These are phyloP conservation scores for Ormosia emarginata DNA, from an alignment of 306 rosid genomes.

Conservation along the genomic window DNA sequence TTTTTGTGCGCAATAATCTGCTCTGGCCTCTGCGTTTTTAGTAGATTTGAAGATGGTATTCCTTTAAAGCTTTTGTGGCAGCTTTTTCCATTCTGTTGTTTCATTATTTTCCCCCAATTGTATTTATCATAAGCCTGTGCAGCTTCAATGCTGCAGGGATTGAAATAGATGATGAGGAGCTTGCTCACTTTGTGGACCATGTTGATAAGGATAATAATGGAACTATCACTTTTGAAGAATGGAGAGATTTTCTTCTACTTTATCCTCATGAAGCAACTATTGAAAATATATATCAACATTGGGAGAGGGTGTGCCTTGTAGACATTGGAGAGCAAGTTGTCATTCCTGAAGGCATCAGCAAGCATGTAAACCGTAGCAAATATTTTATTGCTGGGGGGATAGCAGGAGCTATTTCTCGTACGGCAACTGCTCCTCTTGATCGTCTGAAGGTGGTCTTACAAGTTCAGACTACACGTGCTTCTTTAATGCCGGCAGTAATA, in stretches of 20 bases:
- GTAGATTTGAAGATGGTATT: not conserved
- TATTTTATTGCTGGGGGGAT: constrained; percentile 53
- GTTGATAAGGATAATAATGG: constrained; percentile 59
- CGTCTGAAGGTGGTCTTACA: constrained; percentile 53
- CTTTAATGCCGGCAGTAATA: constrained; percentile 45
- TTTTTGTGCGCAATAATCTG: not conserved
- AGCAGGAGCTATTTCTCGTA: constrained; percentile 59
- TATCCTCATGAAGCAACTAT: constrained; percentile 59
- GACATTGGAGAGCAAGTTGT: constrained; percentile 58
- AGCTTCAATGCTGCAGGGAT: constrained; percentile 40
- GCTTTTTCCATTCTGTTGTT: not conserved
- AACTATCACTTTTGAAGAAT: constrained; percentile 57
- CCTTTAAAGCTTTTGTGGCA: not conserved
- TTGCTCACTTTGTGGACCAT: constrained; percentile 55
- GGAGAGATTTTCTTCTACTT: constrained; percentile 61
- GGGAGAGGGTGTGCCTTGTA: constrained; percentile 54
- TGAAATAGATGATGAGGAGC: constrained; percentile 49
- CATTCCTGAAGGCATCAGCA: constrained; percentile 60
- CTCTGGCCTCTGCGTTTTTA: not conserved
- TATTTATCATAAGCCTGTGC: constrained; percentile 24
- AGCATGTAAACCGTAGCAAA: constrained; percentile 40
- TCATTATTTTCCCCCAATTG: not conserved
- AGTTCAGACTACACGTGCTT: constrained; percentile 43
- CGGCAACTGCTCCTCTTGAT: constrained; percentile 59
- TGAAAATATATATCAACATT: constrained; percentile 52